A percentile compares a stretch with the other conserved stretches of the same genome.
phyloP scores from a whole-genome alignment of 1,284 basidiomycete genomes.

The Sanghuangporus sanghuang region DNA sequence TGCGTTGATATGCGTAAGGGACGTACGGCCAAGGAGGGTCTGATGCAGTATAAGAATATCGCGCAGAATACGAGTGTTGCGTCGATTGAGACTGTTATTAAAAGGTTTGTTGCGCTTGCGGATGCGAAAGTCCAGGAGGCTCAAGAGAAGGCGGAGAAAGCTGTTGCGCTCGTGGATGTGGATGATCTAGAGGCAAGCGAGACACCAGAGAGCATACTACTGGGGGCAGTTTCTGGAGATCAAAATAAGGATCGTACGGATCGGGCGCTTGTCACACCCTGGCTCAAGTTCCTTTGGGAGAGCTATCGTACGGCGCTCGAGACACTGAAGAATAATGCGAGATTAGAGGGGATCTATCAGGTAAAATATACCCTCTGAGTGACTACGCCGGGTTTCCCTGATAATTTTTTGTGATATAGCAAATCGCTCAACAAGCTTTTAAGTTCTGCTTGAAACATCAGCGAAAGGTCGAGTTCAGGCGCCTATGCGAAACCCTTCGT shows the following conservation, averaged over 20 bases:
- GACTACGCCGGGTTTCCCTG: background rate
- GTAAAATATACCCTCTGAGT: slow-evolving; percentile 38
- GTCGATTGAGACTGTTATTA: slow-evolving; percentile 92
- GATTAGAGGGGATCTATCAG: slow-evolving; percentile 94
- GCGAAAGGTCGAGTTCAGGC: slow-evolving; percentile 96
- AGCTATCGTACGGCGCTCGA: slow-evolving; percentile 96
- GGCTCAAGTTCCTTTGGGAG: slow-evolving; percentile 99
- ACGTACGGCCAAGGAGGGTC: slow-evolving; percentile 89
- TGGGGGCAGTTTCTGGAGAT: slow-evolving; percentile 86
- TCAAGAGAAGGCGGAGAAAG: slow-evolving; percentile 77
- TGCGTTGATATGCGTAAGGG: slow-evolving; percentile 96
- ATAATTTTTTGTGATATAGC: slow-evolving; percentile 38
- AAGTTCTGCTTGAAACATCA: slow-evolving; percentile 93
- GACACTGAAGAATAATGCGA: slow-evolving; percentile 95
- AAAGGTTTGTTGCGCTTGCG: slow-evolving; percentile 82
- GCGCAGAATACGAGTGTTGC: slow-evolving; percentile 90
- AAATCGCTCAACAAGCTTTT: slow-evolving; percentile 97
- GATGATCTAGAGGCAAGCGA: slow-evolving; percentile 90
- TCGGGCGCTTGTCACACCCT: slow-evolving; percentile 92
- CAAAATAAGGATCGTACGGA: slow-evolving; percentile 96
- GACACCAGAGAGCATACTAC: slow-evolving; percentile 87
- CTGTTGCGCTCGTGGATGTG: slow-evolving; percentile 60
- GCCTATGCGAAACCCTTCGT: slow-evolving; percentile 94
- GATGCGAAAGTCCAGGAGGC: slow-evolving; percentile 87
- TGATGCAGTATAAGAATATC: slow-evolving; percentile 96